phyloP scores from a whole-genome alignment of 1,284 basidiomycete genomes.

The Ceratobasidium sp. region DNA sequence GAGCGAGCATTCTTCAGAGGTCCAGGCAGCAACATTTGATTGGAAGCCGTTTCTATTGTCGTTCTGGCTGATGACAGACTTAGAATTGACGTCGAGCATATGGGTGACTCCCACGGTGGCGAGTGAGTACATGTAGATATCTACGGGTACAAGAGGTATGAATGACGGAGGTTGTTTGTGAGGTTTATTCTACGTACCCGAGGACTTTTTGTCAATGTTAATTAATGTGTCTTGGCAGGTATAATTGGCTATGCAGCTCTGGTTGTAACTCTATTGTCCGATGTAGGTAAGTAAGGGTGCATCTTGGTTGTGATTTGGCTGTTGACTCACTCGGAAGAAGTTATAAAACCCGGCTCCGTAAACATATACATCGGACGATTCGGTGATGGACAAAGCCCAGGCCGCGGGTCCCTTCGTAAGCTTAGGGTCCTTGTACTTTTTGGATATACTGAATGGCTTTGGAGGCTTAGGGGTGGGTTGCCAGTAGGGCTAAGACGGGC shows the following conservation, averaged over 20 bases:
- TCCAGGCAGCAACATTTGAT: constrained; percentile 34
- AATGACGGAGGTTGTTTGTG: constrained; percentile 59
- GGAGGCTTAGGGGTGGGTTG: constrained; percentile 47
- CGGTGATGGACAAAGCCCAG: constrained; percentile 70
- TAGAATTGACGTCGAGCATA: constrained; percentile 68
- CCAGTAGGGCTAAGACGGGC: constrained; percentile 47
- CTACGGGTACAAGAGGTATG: constrained; percentile 68
- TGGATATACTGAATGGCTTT: constrained; percentile 53
- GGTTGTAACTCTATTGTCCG: constrained; percentile 50
- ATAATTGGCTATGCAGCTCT: constrained; percentile 63
- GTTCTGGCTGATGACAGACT: constrained; percentile 65
- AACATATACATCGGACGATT: constrained; percentile 71
- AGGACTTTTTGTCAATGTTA: constrained; percentile 69
- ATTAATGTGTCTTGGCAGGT: constrained; percentile 73
- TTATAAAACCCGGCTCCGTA: constrained; percentile 78
- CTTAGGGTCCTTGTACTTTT: constrained; percentile 68
- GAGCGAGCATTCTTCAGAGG: constrained; percentile 27
- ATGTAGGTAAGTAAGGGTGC: not conserved
- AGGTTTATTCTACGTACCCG: constrained; percentile 54
- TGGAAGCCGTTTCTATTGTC: constrained; percentile 66
- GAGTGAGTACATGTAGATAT: constrained; percentile 69
- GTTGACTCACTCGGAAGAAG: constrained; percentile 68
- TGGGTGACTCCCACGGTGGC: constrained; percentile 72
- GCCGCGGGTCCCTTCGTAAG: constrained; percentile 62
- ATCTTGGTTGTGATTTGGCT: not conserved